Evolutionary conservation across 2,329 filamentous ascomycete genomes (phyloP), one percentile per base, ranked within the genome.

Genomic region (Colletotrichum caudatum): DNA sequence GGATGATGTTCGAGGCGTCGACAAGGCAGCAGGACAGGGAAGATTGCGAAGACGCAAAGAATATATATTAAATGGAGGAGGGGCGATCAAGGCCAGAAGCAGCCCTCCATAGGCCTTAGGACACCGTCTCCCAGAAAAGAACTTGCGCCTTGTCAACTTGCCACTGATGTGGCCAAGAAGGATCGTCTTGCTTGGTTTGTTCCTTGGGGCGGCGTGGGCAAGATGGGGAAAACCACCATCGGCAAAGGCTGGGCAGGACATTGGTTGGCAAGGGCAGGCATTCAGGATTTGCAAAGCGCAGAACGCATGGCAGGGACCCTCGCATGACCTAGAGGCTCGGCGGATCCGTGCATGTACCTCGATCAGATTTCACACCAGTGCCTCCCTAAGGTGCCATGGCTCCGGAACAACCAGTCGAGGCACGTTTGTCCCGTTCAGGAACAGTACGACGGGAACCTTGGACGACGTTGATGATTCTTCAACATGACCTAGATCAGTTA

Each of bases 1-100:
- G 53, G 26, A 37, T 64, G 69, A 16, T 69, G 60, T 69, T 69
- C 41, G 59, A 72, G 65, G 60, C 64, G 60, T 61, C 69, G 59
- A 64, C 69, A 61, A 50, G 48, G 69, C 60, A 69, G 54, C 54
- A 29, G 20, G 48, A 56, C 1, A 46, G 57, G 26, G 26, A 26
- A 44, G 16, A 41, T 23, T 46, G 60, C 54, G 46, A 50, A 29
- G 33, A 23, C 4, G 59, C 48, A 64, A 54, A 60, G 41, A 53
- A 69, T 72, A 72, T 72, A 72, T 72, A 72, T 59, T 60, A 61
- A 23, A 53, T 14, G 35, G 16, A 29, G 29, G 44, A n/a, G 51
- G 33, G 54, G 35, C 26, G 54, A 59, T 56, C 60, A 48, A 35
- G 23, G 41, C 65, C 53, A 41, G 20, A 37, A 23, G n/a, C 29